These are phyloP conservation scores for Juncus inflexus DNA, from an alignment of 176 grass and related monocot species.

Conservation along the genomic window DNA sequence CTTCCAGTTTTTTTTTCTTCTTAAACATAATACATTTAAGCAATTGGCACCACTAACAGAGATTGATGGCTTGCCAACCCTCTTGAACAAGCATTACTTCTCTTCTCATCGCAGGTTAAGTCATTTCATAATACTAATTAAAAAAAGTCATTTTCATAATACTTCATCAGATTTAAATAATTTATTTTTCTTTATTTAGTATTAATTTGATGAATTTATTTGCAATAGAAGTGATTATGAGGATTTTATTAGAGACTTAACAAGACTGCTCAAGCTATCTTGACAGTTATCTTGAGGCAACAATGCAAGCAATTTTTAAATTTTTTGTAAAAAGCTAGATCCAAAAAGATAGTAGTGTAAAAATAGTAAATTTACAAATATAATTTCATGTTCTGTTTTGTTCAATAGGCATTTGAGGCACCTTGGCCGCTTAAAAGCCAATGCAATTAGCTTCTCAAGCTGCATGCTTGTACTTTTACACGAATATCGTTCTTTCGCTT, in stretches of 20 bases:
- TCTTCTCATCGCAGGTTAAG: slow-evolving; percentile 80
- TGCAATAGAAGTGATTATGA: slow-evolving; percentile 70
- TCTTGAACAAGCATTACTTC: slow-evolving; percentile 81
- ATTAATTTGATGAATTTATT: slow-evolving; percentile 14
- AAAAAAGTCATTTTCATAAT: slow-evolving; percentile 11
- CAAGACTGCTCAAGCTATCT: slow-evolving; percentile 77
- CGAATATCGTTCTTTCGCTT: slow-evolving; percentile 78
- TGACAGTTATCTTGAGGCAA: slow-evolving; percentile 82
- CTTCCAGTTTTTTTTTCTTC: slow-evolving; percentile 44
- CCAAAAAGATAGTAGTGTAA: slow-evolving; percentile 11
- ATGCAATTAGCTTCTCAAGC: slow-evolving; percentile 87
- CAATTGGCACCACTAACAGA: slow-evolving; percentile 72
- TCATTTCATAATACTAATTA: background rate
- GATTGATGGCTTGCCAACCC: slow-evolving; percentile 55
- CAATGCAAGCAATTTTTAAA: slow-evolving; percentile 62
- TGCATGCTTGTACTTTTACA: slow-evolving; percentile 76
- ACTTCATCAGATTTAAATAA: slow-evolving; percentile 20
- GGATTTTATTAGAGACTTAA: slow-evolving; percentile 89
- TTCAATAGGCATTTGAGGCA: slow-evolving; percentile 81
- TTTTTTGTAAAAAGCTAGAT: background rate
- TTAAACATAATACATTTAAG: slow-evolving; percentile 71
- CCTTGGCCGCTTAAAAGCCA: slow-evolving; percentile 92
- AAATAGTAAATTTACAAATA: background rate
- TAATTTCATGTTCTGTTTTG: slow-evolving; percentile 16
- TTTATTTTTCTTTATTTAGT: slow-evolving; percentile 3